A percentile compares a stretch with the other conserved stretches of the same genome.
Evolutionary conservation across 805 yeast genomes (phyloP).

Genomic region (Starmerella kuoi): DNA sequence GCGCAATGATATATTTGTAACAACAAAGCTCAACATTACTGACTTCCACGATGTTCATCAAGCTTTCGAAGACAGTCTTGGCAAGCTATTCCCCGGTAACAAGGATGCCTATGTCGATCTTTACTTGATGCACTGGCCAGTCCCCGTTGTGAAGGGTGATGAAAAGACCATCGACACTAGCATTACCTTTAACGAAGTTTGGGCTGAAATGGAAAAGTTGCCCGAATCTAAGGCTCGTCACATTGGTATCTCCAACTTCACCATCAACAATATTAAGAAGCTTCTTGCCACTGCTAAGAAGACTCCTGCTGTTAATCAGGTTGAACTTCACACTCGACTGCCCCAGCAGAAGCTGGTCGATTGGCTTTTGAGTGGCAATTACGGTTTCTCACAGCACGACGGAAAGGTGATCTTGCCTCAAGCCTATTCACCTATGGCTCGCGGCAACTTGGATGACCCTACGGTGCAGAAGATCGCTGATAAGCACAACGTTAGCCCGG

Average conservation of each 20-base stretch:
- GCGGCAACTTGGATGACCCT: constrained; percentile 48
- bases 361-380: constrained; percentile 33
- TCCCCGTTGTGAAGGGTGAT: constrained; percentile 22
- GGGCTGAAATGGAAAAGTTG: constrained; percentile 51
- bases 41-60: constrained; percentile 32
- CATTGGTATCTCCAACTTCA: constrained; percentile 68
- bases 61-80: constrained; percentile 42
- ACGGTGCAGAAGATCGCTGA: constrained; percentile 43
- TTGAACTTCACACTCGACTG: constrained; percentile 63
- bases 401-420: constrained; percentile 44
- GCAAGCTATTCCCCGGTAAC: constrained; percentile 30
- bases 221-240: constrained; percentile 43
- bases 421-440: constrained; percentile 72
- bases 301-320: constrained; percentile 61
- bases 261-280: constrained; percentile 39
- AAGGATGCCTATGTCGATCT: constrained; percentile 53
- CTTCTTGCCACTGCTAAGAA: constrained; percentile 34
- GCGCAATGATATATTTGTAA: constrained; percentile 45
- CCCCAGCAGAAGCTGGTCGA: constrained; percentile 51
- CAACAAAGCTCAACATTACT: constrained; percentile 49
- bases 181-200: constrained; percentile 40
- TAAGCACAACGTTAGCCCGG: constrained; percentile 35
- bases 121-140: constrained; percentile 60
- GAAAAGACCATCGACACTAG: constrained; percentile 19
- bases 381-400: constrained; percentile 21